Evolutionary conservation across 2,329 filamentous ascomycete genomes (phyloP), one percentile per base, ranked within the genome.

Genomic region (Hymenoscyphus albidus): DNA sequence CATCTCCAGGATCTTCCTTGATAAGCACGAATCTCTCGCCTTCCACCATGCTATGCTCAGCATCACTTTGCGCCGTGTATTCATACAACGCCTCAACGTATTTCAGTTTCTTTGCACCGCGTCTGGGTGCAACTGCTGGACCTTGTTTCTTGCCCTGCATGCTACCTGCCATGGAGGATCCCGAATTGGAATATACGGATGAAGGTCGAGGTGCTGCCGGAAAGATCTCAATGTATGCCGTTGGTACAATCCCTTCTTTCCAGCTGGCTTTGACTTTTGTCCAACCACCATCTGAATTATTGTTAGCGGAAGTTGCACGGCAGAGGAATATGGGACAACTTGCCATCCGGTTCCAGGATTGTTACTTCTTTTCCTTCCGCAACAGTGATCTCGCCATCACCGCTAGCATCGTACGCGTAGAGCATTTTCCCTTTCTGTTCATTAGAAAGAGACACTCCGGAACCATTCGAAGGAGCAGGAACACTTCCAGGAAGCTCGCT

Each of bases 41-140:
- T 77, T 96, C 94, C 0, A 77, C 76, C 92, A 99, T 99, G 73
- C 84, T 92, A 77, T 94, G 93, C 78, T 99, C 95, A 7, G 87
- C 85, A 5, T 96, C 92, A 70, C 88, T 93, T 72, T 92, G 88
- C 18, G 94, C 92, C 61, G 88, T 83, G 76, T 99, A 99, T 60
- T 95, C 92, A 76, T 98, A 99, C 72, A 98, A 70, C 1, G 95
- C 95, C 75, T 97, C 91, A 1, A 96, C 94, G 72, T 98, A 96
- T 74, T 90, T 92, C 42, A 97, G 82, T 76, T 96, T 97, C 85
- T 97, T 97, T 3, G 93, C 93, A 14, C 93, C 93, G 10, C 93
- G 87, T 70, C 89, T 89, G 3, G 95, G 95, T 14, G 95, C 95
- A 4, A 99, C 95, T 0, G 89, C 93, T 54, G 72, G 76, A 2